Evolutionary conservation across 129 eudicot species (phyloP).

Genomic region (Mikania micrantha): DNA sequence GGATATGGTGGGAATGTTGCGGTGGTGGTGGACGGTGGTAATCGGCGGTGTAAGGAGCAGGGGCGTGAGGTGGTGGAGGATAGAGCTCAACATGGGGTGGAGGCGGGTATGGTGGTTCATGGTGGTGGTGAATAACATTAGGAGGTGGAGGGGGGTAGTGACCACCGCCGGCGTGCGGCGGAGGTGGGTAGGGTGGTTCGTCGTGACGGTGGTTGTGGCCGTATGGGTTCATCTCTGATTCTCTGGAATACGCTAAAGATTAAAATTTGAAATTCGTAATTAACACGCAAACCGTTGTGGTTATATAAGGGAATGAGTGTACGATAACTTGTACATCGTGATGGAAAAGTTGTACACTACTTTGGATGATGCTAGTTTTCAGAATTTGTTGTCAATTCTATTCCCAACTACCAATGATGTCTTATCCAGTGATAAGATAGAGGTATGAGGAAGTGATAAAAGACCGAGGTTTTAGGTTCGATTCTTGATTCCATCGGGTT

Average conservation of each 20-base stretch:
- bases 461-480: too few relatives aligned
- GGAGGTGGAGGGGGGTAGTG: slow-evolving; percentile 10
- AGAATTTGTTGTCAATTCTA: too few relatives aligned
- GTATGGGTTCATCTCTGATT: slow-evolving; percentile 14
- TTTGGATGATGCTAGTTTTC: background rate
- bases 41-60: background rate
- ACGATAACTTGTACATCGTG: background rate
- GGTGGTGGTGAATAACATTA: slow-evolving; percentile 1
- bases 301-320: background rate
- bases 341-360: background rate
- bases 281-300: background rate
- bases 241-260: background rate
- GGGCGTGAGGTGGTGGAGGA: slow-evolving; percentile 5
- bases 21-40: slow-evolving; percentile 14
- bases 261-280: background rate
- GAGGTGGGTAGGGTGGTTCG: slow-evolving; percentile 20
- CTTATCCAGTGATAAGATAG: too few relatives aligned
- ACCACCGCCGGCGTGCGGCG: slow-evolving; percentile 1
- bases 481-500: too few relatives aligned
- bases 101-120: slow-evolving; percentile 4
- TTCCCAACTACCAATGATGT: too few relatives aligned
- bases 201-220: slow-evolving; percentile 12
- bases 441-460: too few relatives aligned
- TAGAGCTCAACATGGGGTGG: slow-evolving; percentile 1
- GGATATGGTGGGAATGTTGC: background rate